A percentile compares a stretch with the other conserved stretches of the same genome.
Evolutionary conservation across 495 filamentous ascomycete genomes (phyloP).

Genomic region (Annulohypoxylon bovei): DNA sequence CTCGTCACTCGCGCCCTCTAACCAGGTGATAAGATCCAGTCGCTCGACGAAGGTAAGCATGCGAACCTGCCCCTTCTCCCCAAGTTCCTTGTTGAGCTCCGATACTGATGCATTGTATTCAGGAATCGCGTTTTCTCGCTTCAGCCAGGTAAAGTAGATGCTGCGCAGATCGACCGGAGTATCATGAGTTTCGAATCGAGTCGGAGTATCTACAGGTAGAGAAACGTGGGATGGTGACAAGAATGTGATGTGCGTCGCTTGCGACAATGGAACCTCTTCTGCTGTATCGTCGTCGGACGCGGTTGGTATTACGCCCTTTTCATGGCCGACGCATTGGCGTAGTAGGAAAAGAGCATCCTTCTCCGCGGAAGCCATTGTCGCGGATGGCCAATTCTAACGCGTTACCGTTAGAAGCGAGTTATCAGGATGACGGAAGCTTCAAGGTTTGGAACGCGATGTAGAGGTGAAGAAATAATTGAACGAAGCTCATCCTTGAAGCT

Average conservation of each 20-base stretch:
- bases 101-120: constrained; percentile 89
- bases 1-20: constrained; percentile 88
- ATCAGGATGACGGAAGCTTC: neutral
- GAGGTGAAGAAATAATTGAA: constrained; percentile 12
- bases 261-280: constrained; percentile 65
- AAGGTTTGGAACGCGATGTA: neutral
- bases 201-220: constrained; percentile 78
- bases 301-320: constrained; percentile 71
- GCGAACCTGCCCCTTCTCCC: constrained; percentile 70
- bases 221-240: constrained; percentile 66
- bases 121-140: constrained; percentile 85
- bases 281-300: constrained; percentile 66
- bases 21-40: constrained; percentile 88
- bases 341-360: constrained; percentile 81
- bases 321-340: constrained; percentile 77
- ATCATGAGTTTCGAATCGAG: constrained; percentile 79
- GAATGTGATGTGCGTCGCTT: constrained; percentile 87
- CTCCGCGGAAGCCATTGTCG: constrained; percentile 51
- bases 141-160: constrained; percentile 94
- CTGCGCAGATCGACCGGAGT: constrained; percentile 86
- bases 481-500: constrained; percentile 17
- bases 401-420: constrained; percentile 10
- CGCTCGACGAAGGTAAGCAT: constrained; percentile 90
- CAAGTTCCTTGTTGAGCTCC: constrained; percentile 81
- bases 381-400: neutral